Percentiles rank a stretch among this genome's conserved stretches.
Conservation (phyloP, 2,329 filamentous ascomycete genomes). For the Penicillium sp. region DNA sequence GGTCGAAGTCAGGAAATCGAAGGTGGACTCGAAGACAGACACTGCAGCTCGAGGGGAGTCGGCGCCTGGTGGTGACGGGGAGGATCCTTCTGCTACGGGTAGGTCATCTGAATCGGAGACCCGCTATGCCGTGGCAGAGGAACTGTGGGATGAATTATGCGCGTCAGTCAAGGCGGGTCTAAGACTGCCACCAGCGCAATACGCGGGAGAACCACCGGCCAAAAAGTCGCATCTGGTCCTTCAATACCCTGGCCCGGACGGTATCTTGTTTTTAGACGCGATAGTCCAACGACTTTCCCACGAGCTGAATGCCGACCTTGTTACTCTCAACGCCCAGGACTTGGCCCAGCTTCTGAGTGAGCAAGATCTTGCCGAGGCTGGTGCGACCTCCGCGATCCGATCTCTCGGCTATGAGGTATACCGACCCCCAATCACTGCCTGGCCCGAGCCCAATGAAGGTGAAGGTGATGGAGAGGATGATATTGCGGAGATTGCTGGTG, state of each 20-base stretch:
- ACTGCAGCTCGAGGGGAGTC: constrained; percentile 13
- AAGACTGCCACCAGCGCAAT: constrained; percentile 44
- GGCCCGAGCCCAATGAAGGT: constrained; percentile 49
- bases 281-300: constrained; percentile 67
- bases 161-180: constrained; percentile 58
- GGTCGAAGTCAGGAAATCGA: constrained; percentile 34
- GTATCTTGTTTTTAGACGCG: constrained; percentile 58
- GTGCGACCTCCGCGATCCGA: constrained; percentile 41
- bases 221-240: constrained; percentile 62
- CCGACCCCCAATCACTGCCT: constrained; percentile 35
- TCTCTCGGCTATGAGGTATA: constrained; percentile 61
- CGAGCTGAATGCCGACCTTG: constrained; percentile 53
- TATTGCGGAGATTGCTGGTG: constrained; percentile 23
- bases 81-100: constrained; percentile 27
- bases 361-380: constrained; percentile 44
- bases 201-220: constrained; percentile 52
- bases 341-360: constrained; percentile 50
- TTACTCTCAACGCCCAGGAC: constrained; percentile 52
- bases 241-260: constrained; percentile 62
- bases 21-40: constrained; percentile 21
- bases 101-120: constrained; percentile 25
- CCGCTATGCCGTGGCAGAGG: constrained; percentile 47
- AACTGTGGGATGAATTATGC: constrained; percentile 54
- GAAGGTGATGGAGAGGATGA: constrained; percentile 54
- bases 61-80: constrained; percentile 31